phyloP scores from a whole-genome alignment of 495 filamentous ascomycete species.

The Wilcoxina mikolae region DNA sequence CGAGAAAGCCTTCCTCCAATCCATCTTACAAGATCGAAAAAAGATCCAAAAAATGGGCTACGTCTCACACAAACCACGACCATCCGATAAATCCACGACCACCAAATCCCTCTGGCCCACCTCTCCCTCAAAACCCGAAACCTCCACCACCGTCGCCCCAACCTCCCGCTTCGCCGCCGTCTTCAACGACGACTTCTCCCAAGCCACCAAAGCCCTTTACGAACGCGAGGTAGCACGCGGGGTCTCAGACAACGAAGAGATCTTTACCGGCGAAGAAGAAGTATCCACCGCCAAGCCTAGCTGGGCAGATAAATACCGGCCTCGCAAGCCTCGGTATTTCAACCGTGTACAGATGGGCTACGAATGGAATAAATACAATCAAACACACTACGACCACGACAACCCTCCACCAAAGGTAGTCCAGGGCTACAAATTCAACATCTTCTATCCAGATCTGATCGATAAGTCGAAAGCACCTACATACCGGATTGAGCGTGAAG shows the following conservation, averaged over 20 bases:
- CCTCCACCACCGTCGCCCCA: conserved; percentile 34
- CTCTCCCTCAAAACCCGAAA: conserved; percentile 36
- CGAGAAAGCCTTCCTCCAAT: conserved; percentile 46
- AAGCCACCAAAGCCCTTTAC: conserved; percentile 79
- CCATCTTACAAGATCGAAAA: conserved; percentile 46
- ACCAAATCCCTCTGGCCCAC: conserved; percentile 23
- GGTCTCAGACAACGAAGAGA: conserved; percentile 85
- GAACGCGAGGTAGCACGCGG: conserved; percentile 88
- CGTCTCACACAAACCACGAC: conserved; percentile 45
- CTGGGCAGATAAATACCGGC: conserved; percentile 83
- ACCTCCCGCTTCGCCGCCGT: conserved; percentile 59
- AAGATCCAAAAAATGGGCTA: conserved; percentile 55
- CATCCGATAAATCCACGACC: conserved; percentile 33
- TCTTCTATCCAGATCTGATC: conserved; percentile 98
- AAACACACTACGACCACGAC: conserved; percentile 98
- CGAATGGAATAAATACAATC: conserved; percentile 99
- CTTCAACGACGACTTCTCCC: conserved; percentile 69
- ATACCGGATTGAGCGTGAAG: conserved; percentile 84
- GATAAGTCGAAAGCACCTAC: conserved; percentile 89
- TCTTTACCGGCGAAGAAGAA: conserved; percentile 82
- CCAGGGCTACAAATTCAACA: conserved; percentile 98
- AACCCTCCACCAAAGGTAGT: conserved; percentile 97
- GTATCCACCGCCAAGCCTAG: conserved; percentile 52
- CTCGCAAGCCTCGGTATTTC: conserved; percentile 91
- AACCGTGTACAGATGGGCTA: conserved; percentile 98